Conservation (phyloP, 495 filamentous ascomycete genomes). For the Aspergillus steynii region DNA sequence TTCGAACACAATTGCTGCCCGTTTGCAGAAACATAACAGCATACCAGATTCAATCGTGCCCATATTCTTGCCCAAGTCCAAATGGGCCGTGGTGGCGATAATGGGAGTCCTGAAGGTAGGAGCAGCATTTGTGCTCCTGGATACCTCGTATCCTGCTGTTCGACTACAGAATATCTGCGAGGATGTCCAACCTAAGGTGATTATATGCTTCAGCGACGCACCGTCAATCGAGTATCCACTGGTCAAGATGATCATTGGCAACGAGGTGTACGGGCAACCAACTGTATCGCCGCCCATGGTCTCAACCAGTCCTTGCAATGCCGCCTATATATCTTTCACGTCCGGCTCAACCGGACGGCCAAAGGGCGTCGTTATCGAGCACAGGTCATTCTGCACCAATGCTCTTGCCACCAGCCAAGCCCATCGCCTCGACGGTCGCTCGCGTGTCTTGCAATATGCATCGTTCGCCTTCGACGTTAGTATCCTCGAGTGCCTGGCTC, state of each 20-base stretch:
- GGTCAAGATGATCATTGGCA: background rate
- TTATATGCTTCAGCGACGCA: constrained; percentile 18
- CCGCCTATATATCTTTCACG: constrained; percentile 30
- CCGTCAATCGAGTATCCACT: background rate
- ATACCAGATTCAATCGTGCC: constrained; percentile 38
- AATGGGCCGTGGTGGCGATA: constrained; percentile 29
- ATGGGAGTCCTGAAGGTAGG: constrained; percentile 28
- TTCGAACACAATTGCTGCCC: constrained; percentile 35
- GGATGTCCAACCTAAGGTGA: constrained; percentile 6
- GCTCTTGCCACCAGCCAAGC: background rate
- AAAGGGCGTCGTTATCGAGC: constrained; percentile 45
- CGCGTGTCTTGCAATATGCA: constrained; percentile 24
- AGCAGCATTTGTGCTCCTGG: constrained; percentile 21
- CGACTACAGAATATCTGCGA: constrained; percentile 16
- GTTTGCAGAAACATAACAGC: constrained; percentile 33
- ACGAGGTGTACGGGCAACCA: background rate
- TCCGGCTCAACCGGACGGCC: constrained; percentile 40
- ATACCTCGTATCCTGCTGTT: constrained; percentile 13
- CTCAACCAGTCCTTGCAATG: background rate
- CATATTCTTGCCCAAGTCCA: constrained; percentile 48
- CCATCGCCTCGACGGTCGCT: background rate
- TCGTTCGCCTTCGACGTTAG: constrained; percentile 22
- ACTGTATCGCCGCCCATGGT: background rate
- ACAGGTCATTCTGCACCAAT: constrained; percentile 32
- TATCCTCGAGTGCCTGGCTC: constrained; percentile 14